These are phyloP conservation scores for Hansenula sp. DNA, from an alignment of 1,139 yeast genomes.

Conservation along the genomic window DNA sequence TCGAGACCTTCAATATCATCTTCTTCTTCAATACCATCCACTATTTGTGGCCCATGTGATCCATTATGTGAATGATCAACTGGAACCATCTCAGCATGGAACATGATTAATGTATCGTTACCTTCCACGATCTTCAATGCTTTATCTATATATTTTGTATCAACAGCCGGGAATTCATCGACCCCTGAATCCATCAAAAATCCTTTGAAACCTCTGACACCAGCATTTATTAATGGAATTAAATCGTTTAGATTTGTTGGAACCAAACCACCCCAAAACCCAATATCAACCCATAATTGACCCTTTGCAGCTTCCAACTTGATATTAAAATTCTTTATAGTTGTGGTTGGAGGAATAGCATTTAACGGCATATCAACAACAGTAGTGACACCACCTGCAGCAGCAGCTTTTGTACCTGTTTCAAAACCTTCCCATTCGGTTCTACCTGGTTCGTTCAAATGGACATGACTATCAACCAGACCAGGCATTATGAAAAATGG, in stretches of 20 bases:
- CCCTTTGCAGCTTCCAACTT: constrained; percentile 76
- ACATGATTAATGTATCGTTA: constrained; percentile 71
- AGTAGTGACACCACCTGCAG: constrained; percentile 93
- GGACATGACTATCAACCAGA: constrained; percentile 89
- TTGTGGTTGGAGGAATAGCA: constrained; percentile 94
- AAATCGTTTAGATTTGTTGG: constrained; percentile 71
- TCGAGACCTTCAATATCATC: constrained; percentile 11
- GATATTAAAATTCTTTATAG: constrained; percentile 64
- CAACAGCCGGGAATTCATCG: constrained; percentile 86
- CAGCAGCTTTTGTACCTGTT: constrained; percentile 89
- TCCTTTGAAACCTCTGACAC: constrained; percentile 90
- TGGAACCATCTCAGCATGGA: constrained; percentile 87
- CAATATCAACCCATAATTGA: constrained; percentile 90
- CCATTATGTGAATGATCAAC: constrained; percentile 30
- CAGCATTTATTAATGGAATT: constrained; percentile 71
- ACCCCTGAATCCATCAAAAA: constrained; percentile 91
- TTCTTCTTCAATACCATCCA: constrained; percentile 3
- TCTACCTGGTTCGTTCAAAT: constrained; percentile 89
- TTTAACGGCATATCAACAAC: constrained; percentile 95
- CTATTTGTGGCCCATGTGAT: constrained; percentile 13
- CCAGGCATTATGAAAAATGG: constrained; percentile 81
- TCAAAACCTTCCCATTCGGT: constrained; percentile 97
- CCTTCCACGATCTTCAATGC: constrained; percentile 65
- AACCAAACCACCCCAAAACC: constrained; percentile 93
- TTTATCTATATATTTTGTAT: constrained; percentile 50